A percentile compares a stretch with the other conserved stretches of the same genome.
phyloP scores from a whole-genome alignment of 345 rosid genomes.

The Brassica nigra region DNA sequence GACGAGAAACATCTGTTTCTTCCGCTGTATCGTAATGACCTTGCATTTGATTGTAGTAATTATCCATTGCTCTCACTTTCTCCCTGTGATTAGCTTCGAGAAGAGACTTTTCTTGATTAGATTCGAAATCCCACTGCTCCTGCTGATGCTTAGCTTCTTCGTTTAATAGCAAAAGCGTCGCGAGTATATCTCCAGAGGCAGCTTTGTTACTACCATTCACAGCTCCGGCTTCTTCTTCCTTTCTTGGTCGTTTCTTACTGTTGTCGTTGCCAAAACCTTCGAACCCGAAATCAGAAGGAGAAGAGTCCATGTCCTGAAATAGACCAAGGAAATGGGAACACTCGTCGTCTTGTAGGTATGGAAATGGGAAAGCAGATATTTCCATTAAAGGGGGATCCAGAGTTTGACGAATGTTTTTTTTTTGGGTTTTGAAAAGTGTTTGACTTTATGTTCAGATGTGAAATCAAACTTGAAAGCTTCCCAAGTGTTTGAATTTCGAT shows the following conservation, averaged over 20 bases:
- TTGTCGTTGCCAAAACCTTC: constrained; percentile 37
- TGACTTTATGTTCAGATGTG: constrained; percentile 41
- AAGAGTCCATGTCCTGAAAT: constrained; percentile 44
- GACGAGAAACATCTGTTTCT: constrained; percentile 36
- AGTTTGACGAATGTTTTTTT: constrained; percentile 23
- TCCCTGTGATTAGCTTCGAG: constrained; percentile 53
- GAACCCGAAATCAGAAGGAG: constrained; percentile 45
- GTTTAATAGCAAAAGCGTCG: constrained; percentile 55
- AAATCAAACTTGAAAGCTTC: constrained; percentile 31
- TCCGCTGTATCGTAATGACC: constrained; percentile 43
- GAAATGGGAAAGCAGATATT: constrained; percentile 63
- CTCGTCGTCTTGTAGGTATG: constrained; percentile 56
- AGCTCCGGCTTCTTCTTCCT: constrained; percentile 38
- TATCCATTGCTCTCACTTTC: constrained; percentile 44
- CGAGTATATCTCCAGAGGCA: constrained; percentile 48
- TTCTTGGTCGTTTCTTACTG: constrained; percentile 47
- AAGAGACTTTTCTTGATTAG: constrained; percentile 43
- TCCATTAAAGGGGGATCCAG: constrained; percentile 46
- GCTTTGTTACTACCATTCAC: constrained; percentile 15
- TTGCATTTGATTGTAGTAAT: constrained; percentile 44
- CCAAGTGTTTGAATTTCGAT: constrained; percentile 29
- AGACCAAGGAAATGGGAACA: constrained; percentile 40
- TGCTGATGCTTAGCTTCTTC: constrained; percentile 66
- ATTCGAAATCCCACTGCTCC: constrained; percentile 43
- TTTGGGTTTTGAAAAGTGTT: constrained; percentile 36